Evolutionary conservation across 2,329 filamentous ascomycete species (phyloP).

Genomic region (Tolypocladium amazonense): DNA sequence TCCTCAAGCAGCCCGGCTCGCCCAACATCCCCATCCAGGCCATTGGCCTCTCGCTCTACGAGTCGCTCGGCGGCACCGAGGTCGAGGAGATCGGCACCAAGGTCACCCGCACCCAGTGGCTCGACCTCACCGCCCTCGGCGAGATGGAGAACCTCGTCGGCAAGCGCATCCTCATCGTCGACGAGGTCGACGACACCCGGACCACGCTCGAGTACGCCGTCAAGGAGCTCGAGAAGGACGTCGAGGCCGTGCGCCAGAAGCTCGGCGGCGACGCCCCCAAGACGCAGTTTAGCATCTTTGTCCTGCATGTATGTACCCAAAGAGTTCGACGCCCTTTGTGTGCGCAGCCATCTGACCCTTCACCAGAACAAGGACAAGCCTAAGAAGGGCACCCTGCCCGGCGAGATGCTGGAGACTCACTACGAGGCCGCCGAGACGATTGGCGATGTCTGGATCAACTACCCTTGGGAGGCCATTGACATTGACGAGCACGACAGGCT

Average conservation of each 20-base stretch:
- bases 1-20: conserved; percentile 77
- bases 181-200: conserved; percentile 91
- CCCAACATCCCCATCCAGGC: conserved; percentile 99
- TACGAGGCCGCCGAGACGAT: conserved; percentile 85
- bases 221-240: conserved; percentile 88
- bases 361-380: conserved; percentile 86
- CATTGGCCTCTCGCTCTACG: conserved; percentile 95
- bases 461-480: conserved; percentile 93
- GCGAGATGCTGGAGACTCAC: conserved; percentile 63
- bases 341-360: background rate
- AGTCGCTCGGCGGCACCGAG: conserved; percentile 54
- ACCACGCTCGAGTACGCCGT: conserved; percentile 93
- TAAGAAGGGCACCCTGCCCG: conserved; percentile 82
- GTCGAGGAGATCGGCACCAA: conserved; percentile 76
- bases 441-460: conserved; percentile 96
- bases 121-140: conserved; percentile 72
- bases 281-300: conserved; percentile 90
- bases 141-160: conserved; percentile 84
- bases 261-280: conserved; percentile 53
- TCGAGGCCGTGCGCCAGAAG: conserved; percentile 66
- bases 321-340: no score
- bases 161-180: conserved; percentile 85
- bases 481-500: conserved; percentile 83
- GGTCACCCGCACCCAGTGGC: conserved; percentile 96
- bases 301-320: conserved; percentile 63